A percentile compares a stretch with the other conserved stretches of the same genome.
These are phyloP conservation scores for Neurospora sp. DNA, from an alignment of 495 filamentous ascomycete species.

Conservation along the genomic window DNA sequence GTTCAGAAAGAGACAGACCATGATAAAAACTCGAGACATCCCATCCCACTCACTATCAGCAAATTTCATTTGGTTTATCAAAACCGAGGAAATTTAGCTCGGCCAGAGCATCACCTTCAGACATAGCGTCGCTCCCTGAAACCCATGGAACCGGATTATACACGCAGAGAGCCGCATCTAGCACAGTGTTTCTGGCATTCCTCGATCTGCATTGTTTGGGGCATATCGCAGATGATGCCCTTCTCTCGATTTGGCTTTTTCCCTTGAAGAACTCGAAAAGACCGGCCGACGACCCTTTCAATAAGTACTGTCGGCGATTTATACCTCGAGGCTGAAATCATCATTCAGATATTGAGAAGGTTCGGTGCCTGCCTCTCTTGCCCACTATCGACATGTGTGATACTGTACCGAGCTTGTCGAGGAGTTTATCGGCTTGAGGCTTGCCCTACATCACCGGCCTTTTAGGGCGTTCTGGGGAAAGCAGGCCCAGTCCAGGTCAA, in stretches of 20 bases:
- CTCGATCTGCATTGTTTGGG: neutral
- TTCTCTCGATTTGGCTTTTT: neutral
- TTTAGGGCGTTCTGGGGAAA: neutral
- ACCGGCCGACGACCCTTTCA: neutral
- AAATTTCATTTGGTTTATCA: neutral
- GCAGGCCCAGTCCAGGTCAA: neutral
- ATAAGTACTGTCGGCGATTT: neutral
- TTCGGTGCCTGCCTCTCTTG: no score
- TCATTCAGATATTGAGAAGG: no score
- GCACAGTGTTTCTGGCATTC: neutral
- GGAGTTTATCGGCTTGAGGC: neutral
- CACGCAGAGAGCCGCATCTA: neutral
- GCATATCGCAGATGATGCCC: neutral
- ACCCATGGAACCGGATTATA: neutral
- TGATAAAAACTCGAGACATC: neutral
- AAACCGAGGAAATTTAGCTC: neutral
- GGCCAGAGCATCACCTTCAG: neutral
- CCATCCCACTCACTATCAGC: neutral
- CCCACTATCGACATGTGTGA: neutral
- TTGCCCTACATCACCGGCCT: neutral
- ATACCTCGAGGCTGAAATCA: neutral
- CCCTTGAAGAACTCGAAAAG: neutral
- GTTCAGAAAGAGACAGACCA: neutral
- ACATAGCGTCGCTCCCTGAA: neutral
- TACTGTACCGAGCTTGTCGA: neutral